phyloP scores from a whole-genome alignment of 2,329 filamentous ascomycete species.

The Aspergillus eucalypticola region DNA sequence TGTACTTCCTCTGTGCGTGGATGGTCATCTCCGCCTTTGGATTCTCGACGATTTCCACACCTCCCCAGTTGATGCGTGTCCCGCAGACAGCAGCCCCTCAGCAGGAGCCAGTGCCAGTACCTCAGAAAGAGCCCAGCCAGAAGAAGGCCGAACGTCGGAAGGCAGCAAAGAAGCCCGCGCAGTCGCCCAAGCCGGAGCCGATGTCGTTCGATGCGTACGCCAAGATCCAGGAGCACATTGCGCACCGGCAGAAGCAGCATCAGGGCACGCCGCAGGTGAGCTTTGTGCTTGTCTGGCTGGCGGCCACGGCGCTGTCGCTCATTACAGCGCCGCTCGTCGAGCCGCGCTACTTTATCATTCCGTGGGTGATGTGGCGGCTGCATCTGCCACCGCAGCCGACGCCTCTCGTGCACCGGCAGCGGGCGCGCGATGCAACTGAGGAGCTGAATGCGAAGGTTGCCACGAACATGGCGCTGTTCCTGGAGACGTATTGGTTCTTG shows the following conservation, averaged over 20 bases:
- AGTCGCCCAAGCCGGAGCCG: slow-evolving; percentile 18
- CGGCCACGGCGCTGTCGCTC: slow-evolving; percentile 74
- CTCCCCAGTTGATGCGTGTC: slow-evolving; percentile 19
- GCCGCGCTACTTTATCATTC: slow-evolving; percentile 92
- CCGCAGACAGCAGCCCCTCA: neutral
- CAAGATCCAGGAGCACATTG: slow-evolving; percentile 31
- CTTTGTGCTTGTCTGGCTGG: slow-evolving; percentile 63
- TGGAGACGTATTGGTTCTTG: slow-evolving; percentile 62
- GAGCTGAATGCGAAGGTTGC: slow-evolving; percentile 29
- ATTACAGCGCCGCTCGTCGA: slow-evolving; percentile 90
- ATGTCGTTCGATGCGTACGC: slow-evolving; percentile 32
- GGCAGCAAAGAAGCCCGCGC: slow-evolving; percentile 17
- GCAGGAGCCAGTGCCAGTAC: neutral
- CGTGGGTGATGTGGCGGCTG: slow-evolving; percentile 90
- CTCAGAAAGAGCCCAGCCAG: slow-evolving; percentile 5
- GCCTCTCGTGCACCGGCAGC: slow-evolving; percentile 31
- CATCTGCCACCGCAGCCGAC: slow-evolving; percentile 61
- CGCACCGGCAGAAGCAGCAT: slow-evolving; percentile 32
- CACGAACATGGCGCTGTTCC: slow-evolving; percentile 32
- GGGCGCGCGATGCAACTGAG: slow-evolving; percentile 23
- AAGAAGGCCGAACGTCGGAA: slow-evolving; percentile 24
- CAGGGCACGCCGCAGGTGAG: slow-evolving; percentile 43
- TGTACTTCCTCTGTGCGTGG: slow-evolving; percentile 73
- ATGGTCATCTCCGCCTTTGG: slow-evolving; percentile 65
- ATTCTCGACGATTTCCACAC: slow-evolving; percentile 33